Evolutionary conservation across 2,329 filamentous ascomycete species (phyloP), one percentile per base, ranked within the genome.

Genomic region (Talaromyces sp.): DNA sequence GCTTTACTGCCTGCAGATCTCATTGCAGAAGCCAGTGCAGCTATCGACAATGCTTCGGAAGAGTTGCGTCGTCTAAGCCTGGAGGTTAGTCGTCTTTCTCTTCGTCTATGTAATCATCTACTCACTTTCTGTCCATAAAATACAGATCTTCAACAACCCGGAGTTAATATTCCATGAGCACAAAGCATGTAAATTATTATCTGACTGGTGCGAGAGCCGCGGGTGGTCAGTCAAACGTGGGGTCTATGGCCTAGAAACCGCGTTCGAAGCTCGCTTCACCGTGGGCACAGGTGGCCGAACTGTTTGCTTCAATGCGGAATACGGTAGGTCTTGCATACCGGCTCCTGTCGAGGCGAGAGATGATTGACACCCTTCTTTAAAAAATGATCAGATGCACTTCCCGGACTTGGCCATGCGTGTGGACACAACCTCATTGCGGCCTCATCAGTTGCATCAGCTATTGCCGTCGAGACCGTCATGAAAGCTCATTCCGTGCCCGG

Each of bases 161-260:
- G 79, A 81, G 62, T 63, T 77, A 1, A 73, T 69, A 2, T 81
- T 75, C 61, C 65, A 79, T 52, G 79, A 81, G 61, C 64, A 71
- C 62, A 72, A 72, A 11, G 79, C 79, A 3, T 77, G 80, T 60
- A 72, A 78, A 21, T 71, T 67, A 5, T 72, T 81, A 22, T 70
- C 73, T 2, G 59, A 65, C 2, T 68, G 73, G 41, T 66, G 80
- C 0, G 65, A 72, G 43, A 57, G 62, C 5, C 71, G 72, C 4
- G 78, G 75, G 0, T 77, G 75, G 59, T 53, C 62, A 0, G 75
- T 80, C 6, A 75, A 66, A 8, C 70, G 71, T 1, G 70, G 76
- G 45, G 73, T 77, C 0, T 78, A 78, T 63, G 78, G 75, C 11
- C 62, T 81, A 0, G 67, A 72, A 9, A 81, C 79, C 0, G 70